phyloP scores from a whole-genome alignment of 345 rosid genomes.

The Eucalyptus victrix region DNA sequence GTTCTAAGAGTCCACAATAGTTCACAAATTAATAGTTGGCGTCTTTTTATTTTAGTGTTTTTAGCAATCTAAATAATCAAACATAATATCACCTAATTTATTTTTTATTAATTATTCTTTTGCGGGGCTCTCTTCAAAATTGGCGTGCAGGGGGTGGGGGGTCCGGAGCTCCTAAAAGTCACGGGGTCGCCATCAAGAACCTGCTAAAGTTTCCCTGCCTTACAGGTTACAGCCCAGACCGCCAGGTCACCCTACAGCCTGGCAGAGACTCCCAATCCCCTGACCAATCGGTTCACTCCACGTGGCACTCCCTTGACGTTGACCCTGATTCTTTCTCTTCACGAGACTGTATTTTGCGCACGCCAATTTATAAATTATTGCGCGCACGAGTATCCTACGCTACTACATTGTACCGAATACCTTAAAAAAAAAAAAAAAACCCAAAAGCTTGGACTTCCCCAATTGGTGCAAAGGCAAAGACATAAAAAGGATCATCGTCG shows the following conservation, averaged over 20 bases:
- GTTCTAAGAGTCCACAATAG: neutral
- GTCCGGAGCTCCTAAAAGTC: neutral
- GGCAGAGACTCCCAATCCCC: neutral
- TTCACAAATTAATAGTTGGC: neutral
- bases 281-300: neutral
- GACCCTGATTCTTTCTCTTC: neutral
- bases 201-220: neutral
- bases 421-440: neutral
- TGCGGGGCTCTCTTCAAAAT: neutral
- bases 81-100: neutral
- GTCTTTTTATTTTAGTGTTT: neutral
- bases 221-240: neutral
- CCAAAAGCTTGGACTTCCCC: neutral
- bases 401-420: neutral
- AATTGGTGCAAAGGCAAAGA: neutral
- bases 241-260: neutral
- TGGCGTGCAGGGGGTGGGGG: neutral
- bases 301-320: neutral
- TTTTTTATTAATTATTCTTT: neutral
- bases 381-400: neutral
- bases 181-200: neutral
- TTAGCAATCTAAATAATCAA: neutral
- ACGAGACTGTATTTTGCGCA: neutral
- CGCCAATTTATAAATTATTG: neutral
- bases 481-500: neutral